Base-by-base conservation (phyloP, 1,139 yeast species). In the Blastobotrys petasosporus region DNA sequence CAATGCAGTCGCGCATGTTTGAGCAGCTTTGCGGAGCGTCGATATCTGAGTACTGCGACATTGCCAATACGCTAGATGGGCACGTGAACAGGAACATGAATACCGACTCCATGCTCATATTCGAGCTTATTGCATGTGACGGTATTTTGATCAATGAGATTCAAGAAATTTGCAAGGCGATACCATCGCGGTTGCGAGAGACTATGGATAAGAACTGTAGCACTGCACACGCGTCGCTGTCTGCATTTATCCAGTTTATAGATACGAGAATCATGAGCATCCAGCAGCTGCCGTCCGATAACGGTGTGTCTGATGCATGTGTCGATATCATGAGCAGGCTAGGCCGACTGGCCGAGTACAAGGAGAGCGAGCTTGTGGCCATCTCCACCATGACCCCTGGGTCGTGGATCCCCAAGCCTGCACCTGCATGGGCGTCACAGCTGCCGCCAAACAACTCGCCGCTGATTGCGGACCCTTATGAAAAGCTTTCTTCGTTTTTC, bases 251-350 rank as follows among this genome's bases (percentile, higher is more conserved):
- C 52, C 66, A 65, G 41, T 74, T 70, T 51, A 77, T 84, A 35
- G 85, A 80, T 40, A 57, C 60, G 3, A 69, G 79, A 41, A 79
- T 82, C 20, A 53, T 58, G 45, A 57, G 59, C 10, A 60, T 76
- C 37, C 67, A 71, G 1, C 61, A 66, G 25, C 59, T 79, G 36
- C 81, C 81, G 31, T 72, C 71, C 36, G 92, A 84, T 51, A 73
- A 74, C 52, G 84, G 83, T 47, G 80, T 82, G n/a, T 76, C 81
- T 6, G 86, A 82, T 53, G 74, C 79, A 3, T 80, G 85, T 0
- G 82, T 81, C 13, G 92, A 83, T 49, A 66, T 81, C 10, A 73
- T 76, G 69, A 77, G 87, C 2, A 71, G 79, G 52, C 65, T 85
- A 47, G 70, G 87, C 41, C 77, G 78, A 51, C 68, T 85, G 37